Evolutionary conservation across 83 land plant genomes (phyloP).

Genomic region (Picea mariana): DNA sequence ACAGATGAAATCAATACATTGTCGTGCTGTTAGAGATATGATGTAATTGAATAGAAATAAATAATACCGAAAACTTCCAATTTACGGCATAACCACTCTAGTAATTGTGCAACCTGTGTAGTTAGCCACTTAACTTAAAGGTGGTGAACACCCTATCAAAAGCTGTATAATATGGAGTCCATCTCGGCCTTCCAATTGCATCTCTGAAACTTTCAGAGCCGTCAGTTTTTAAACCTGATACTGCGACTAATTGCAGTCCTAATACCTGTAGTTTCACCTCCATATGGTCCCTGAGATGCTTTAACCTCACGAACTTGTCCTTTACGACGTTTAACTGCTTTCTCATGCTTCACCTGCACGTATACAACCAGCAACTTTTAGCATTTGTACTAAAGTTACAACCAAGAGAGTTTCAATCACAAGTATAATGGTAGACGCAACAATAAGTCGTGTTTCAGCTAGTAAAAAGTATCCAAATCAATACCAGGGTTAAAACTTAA

Average conservation of each 20-base stretch:
- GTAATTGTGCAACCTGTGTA: no score
- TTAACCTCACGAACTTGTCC: slow-evolving; percentile 91
- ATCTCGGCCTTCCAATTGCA: no score
- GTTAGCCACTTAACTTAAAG: no score
- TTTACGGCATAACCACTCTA: no score
- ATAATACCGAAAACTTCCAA: no score
- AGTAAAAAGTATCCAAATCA: neutral
- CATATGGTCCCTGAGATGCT: slow-evolving; percentile 65
- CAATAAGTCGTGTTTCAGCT: neutral
- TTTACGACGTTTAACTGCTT: slow-evolving; percentile 72
- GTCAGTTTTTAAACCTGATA: slow-evolving; percentile 66
- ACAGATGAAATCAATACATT: no score
- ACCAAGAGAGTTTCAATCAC: neutral
- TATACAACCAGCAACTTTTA: neutral
- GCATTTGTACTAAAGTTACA: neutral
- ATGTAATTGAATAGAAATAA: no score
- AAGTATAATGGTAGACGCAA: neutral
- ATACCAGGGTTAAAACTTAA: neutral
- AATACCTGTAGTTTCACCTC: slow-evolving; percentile 92
- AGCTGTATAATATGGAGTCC: no score
- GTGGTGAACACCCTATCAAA: no score
- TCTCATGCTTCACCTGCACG: slow-evolving; percentile 81
- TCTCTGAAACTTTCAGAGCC: no score
- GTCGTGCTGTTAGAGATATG: no score
- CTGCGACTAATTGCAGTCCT: slow-evolving; percentile 79